Evolutionary conservation across 768 basidiomycete genomes (phyloP).

Genomic region (Pulveroboletus ravenelii): DNA sequence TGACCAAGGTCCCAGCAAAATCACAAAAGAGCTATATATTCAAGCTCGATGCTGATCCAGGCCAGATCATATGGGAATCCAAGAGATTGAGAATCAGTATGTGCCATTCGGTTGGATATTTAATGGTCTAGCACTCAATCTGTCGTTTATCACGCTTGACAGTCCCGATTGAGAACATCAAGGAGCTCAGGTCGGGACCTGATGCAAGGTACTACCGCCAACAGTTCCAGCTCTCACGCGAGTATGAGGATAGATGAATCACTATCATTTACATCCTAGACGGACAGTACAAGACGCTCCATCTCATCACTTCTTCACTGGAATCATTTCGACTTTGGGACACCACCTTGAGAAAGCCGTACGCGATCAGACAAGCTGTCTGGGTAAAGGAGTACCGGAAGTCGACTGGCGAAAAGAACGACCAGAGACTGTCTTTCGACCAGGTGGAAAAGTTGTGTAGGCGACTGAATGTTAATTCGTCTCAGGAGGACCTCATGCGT

Average conservation of each 20-base stretch:
- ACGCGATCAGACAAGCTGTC: constrained; percentile 58
- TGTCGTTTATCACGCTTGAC: not conserved
- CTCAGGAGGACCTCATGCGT: constrained; percentile 46
- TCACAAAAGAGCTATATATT: constrained; percentile 70
- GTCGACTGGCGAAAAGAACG: constrained; percentile 56
- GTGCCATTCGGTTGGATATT: constrained; percentile 23
- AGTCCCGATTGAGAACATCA: constrained; percentile 86
- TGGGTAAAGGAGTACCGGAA: constrained; percentile 88
- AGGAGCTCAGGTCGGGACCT: constrained; percentile 73
- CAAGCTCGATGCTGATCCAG: constrained; percentile 72
- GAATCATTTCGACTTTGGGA: constrained; percentile 65
- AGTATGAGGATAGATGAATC: constrained; percentile 72
- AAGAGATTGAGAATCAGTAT: constrained; percentile 62
- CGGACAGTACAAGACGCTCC: constrained; percentile 78
- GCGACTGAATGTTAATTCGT: constrained; percentile 61
- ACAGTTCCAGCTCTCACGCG: constrained; percentile 59
- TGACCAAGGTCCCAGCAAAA: constrained; percentile 81
- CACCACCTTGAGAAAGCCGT: constrained; percentile 56
- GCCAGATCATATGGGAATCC: constrained; percentile 75
- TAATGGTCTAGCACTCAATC: not conserved
- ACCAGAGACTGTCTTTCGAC: constrained; percentile 61
- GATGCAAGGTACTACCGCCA: constrained; percentile 69
- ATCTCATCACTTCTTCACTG: constrained; percentile 68
- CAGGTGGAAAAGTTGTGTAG: constrained; percentile 70
- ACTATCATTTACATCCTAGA: constrained; percentile 79